phyloP scores from a whole-genome alignment of 306 rosid species.

The Dalbergia cultrata region DNA sequence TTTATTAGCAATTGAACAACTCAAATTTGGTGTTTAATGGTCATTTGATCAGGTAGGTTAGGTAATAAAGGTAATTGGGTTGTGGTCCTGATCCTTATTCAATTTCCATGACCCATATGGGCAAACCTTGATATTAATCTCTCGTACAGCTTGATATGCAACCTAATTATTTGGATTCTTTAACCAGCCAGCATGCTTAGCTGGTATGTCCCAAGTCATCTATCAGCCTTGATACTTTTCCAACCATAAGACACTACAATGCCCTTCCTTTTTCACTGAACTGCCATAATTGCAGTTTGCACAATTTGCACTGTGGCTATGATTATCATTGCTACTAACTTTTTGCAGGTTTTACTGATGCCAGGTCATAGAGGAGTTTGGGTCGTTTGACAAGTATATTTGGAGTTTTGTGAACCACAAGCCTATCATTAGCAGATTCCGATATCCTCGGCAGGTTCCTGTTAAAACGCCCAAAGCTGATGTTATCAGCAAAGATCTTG shows the following conservation, averaged over 20 bases:
- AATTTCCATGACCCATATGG: constrained; percentile 52
- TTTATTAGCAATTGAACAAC: constrained; percentile 46
- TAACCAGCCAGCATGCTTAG: constrained; percentile 63
- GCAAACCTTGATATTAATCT: constrained; percentile 50
- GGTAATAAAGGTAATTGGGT: constrained; percentile 60
- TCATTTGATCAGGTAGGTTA: constrained; percentile 63
- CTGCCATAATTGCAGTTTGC: constrained; percentile 47
- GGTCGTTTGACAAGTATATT: constrained; percentile 75
- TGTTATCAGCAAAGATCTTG: constrained; percentile 78
- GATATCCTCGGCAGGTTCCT: constrained; percentile 88
- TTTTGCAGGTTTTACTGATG: constrained; percentile 73
- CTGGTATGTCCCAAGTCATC: constrained; percentile 49
- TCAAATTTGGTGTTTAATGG: constrained; percentile 46
- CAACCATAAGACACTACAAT: constrained; percentile 42
- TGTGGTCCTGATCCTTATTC: constrained; percentile 59
- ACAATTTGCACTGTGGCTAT: constrained; percentile 44
- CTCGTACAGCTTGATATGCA: constrained; percentile 47
- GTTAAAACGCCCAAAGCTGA: constrained; percentile 87
- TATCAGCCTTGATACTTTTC: constrained; percentile 43
- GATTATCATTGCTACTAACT: constrained; percentile 60
- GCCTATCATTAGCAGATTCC: constrained; percentile 72
- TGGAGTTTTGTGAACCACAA: constrained; percentile 87
- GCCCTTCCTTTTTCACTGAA: constrained; percentile 21
- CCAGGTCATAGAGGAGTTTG: constrained; percentile 83
- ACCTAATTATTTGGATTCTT: constrained; percentile 61